Evolutionary conservation across 495 filamentous ascomycete genomes (phyloP), one percentile per base, ranked within the genome.

Genomic region (Penicillium pulvis): DNA sequence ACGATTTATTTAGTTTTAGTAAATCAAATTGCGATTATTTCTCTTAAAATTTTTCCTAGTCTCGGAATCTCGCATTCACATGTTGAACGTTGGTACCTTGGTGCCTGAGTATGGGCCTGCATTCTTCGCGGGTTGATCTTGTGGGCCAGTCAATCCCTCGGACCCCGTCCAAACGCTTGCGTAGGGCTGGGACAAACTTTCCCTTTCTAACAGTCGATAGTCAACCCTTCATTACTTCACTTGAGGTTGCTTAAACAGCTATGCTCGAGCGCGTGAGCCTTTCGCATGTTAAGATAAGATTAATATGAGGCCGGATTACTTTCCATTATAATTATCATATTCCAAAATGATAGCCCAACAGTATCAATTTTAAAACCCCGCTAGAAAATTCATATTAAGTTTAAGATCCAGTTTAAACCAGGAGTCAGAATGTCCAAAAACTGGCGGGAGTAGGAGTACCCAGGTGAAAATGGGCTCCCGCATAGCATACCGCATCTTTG

Each of bases 401-500:
- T 12, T 36, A 36, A 12, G 9, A 2, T 1, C 8, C 33, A 36
- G 10, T 1, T 11, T 11, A 12, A 12, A 11, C 4, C 10, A 36
- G 10, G 3, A 36, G 14, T 12, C 28, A 47, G 44, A 47, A 47
- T 24, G 3, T 47, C 10, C 20, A 45, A 49, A 23, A 17, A 45
- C 6, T 45, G 9, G 28, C 28, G 28, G 42, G n/a, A 45, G 42
- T 23, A 14, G 44, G 20, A 26, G 39, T 17, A 43, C n/a, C 36
- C 19, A 26, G 19, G 44, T 47, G 5, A 20, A 47, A 24, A 39
- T 41, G 36, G 33, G 30, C n/a, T 55, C 47, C 24, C 26, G 41
- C 61, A 23, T 47, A 47, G 12, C 44, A 67, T 65, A 55, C 62
- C 56, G 43, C 60, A 53, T 52, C 48, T 17, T 17, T 6, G 41